These are phyloP conservation scores for Trichosanthes truncata DNA, from an alignment of 306 rosid species.

Conservation along the genomic window DNA sequence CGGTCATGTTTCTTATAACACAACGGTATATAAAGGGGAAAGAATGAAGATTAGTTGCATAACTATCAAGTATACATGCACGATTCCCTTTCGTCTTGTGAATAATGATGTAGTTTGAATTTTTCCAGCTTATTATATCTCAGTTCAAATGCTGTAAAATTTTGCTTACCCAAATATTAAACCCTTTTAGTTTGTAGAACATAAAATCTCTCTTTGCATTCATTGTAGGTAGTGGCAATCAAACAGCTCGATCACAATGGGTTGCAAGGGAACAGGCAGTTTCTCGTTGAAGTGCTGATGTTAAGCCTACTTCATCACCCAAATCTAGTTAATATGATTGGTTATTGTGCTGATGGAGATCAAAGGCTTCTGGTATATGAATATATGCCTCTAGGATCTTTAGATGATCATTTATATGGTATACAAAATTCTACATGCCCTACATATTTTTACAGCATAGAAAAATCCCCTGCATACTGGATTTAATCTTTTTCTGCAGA, in stretches of 20 bases:
- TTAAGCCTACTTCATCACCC: slow-evolving; percentile 88
- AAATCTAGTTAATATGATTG: slow-evolving; percentile 83
- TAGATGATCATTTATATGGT: slow-evolving; percentile 92
- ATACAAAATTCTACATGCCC: background rate
- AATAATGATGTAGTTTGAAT: background rate
- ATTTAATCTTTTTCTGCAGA: slow-evolving; percentile 30
- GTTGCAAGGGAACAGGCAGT: slow-evolving; percentile 88
- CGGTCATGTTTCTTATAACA: slow-evolving; percentile 9
- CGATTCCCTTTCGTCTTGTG: background rate
- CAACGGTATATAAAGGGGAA: background rate
- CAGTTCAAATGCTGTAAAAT: background rate
- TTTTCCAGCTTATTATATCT: background rate
- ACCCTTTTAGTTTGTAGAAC: background rate
- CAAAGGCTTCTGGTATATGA: slow-evolving; percentile 95
- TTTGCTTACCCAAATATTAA: background rate
- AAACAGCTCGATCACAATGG: slow-evolving; percentile 93
- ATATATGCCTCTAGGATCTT: slow-evolving; percentile 81
- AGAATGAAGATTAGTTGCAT: background rate
- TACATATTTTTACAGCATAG: background rate
- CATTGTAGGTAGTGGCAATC: slow-evolving; percentile 68
- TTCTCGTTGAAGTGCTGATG: slow-evolving; percentile 91
- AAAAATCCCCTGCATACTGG: background rate
- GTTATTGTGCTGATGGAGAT: slow-evolving; percentile 97
- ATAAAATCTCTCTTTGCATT: slow-evolving; percentile 13
- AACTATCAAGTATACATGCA: background rate